Evolutionary conservation across 495 filamentous ascomycete genomes (phyloP).

Genomic region (Xylona heveae): DNA sequence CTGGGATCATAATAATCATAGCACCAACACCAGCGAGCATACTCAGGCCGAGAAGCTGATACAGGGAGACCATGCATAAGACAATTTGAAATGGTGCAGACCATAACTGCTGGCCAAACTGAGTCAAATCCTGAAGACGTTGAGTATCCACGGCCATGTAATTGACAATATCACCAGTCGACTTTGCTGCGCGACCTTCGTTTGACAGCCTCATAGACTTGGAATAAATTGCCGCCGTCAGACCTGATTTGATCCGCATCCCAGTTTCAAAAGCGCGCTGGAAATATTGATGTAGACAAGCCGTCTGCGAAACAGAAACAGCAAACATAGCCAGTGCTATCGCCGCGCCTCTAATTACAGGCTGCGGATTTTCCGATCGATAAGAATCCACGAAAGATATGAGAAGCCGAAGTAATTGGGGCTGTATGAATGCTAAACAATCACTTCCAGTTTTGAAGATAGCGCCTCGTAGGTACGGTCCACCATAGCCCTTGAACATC

Average conservation of each 20-base stretch:
- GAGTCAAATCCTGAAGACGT: slow-evolving; percentile 80
- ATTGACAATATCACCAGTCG: slow-evolving; percentile 96
- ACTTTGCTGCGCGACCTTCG: slow-evolving; percentile 76
- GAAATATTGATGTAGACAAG: slow-evolving; percentile 82
- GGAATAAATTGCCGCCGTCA: slow-evolving; percentile 79
- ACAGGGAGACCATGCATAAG: slow-evolving; percentile 86
- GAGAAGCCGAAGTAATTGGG: slow-evolving; percentile 68
- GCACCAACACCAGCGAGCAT: slow-evolving; percentile 94
- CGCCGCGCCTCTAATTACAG: slow-evolving; percentile 60
- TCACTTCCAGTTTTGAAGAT: slow-evolving; percentile 79
- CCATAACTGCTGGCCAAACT: slow-evolving; percentile 87
- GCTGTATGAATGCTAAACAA: slow-evolving; percentile 66
- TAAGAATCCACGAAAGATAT: slow-evolving; percentile 83
- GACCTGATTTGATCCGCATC: slow-evolving; percentile 80
- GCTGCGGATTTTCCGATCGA: slow-evolving; percentile 34
- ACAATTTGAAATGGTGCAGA: slow-evolving; percentile 93
- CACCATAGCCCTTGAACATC: slow-evolving; percentile 68
- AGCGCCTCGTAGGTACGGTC: slow-evolving; percentile 56
- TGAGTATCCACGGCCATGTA: slow-evolving; percentile 98
- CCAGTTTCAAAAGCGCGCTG: slow-evolving; percentile 85
- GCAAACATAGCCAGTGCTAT: slow-evolving; percentile 88
- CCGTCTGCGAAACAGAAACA: slow-evolving; percentile 66
- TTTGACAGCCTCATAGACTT: slow-evolving; percentile 83
- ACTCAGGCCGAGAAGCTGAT: slow-evolving; percentile 76
- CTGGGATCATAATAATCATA: slow-evolving; percentile 94